Evolutionary conservation across 495 filamentous ascomycete genomes (phyloP).

Genomic region (Darksidea phi): DNA sequence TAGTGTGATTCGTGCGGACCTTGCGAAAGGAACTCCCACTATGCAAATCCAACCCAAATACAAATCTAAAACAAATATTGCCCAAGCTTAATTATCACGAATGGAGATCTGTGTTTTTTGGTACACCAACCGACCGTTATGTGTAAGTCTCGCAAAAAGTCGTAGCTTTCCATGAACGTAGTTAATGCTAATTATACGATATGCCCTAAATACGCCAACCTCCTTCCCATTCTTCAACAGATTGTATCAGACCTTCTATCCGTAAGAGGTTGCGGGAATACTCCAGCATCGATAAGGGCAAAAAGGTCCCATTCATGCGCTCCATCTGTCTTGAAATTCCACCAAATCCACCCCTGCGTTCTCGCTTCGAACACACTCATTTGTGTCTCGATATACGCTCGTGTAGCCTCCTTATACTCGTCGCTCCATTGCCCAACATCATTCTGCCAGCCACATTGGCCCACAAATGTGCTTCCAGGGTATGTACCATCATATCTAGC

Average conservation of each 20-base stretch:
- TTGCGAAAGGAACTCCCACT: too few species aligned
- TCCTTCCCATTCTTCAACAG: constrained; percentile 21
- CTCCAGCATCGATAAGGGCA: constrained; percentile 44
- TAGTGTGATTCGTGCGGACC: too few species aligned
- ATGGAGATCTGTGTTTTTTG: too few species aligned
- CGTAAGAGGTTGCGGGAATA: constrained; percentile 50
- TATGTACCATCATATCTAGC: constrained; percentile 61
- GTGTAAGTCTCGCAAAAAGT: too few species aligned
- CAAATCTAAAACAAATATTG: too few species aligned
- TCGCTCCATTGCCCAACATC: constrained; percentile 42
- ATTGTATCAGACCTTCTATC: constrained; percentile 39
- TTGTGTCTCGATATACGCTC: constrained; percentile 51
- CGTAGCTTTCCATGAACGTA: too few species aligned
- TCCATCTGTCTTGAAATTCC: constrained; percentile 54
- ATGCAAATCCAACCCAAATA: too few species aligned
- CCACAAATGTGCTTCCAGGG: constrained; percentile 41
- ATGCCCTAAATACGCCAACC: too few species aligned
- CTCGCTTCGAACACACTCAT: constrained; percentile 45
- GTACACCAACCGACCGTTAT: too few species aligned
- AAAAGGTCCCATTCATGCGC: constrained; percentile 53
- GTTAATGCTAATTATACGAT: too few species aligned
- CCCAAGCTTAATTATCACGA: too few species aligned
- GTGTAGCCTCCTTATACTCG: constrained; percentile 42
- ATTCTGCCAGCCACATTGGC: constrained; percentile 46
- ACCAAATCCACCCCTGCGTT: constrained; percentile 52